Base-by-base conservation (phyloP, 306 rosid genomes). In the Sicyos baderoa region DNA sequence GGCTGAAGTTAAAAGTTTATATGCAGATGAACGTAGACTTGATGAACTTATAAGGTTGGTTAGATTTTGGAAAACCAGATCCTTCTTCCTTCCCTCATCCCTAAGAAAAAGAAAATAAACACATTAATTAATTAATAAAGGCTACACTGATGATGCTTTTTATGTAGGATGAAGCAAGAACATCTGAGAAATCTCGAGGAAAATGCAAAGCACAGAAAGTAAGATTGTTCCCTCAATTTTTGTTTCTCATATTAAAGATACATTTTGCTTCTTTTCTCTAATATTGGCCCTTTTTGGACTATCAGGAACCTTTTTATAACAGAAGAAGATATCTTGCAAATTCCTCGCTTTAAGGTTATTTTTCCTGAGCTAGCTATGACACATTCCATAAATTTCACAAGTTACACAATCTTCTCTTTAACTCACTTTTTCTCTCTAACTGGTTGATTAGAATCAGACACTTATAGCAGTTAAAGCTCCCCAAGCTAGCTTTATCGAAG, bases 391-490 rank as follows among this genome's bases (percentile, higher is more conserved):
- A 16, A 32, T 11, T 60, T 72, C 25, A 15, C 1, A 17, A 47
- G 40, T 48, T 47, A 9, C 42, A 23, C 54, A 45, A 48, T 27
- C 14, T 40, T 72, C 72, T 71, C 70, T 74, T 70, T 12, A 55
- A 58, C 87, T 79, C 57, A 75, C 74, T 57, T 47, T 75, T 76
- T 56, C 27, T 57, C 59, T 68, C 16, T 71, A 55, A 48, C 19
- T 57, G 72, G 22, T 74, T 67, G 51, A 61, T 49, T 85, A 91
- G 96, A 81, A 82, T 79, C 85, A 81, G 75, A 83, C 91, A 77
- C 82, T 88, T 50, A 81, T 91, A 75, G 94, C 85, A 47, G 78
- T 91, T 76, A 85, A 82, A 77, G 96, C 96, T 68, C 97, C 96
- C 2, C 81, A 75, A 76, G 88, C 88, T 37, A 85, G 97, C 79